Conservation (phyloP, 257 asterid genomes). For the Echium plantagineum region DNA sequence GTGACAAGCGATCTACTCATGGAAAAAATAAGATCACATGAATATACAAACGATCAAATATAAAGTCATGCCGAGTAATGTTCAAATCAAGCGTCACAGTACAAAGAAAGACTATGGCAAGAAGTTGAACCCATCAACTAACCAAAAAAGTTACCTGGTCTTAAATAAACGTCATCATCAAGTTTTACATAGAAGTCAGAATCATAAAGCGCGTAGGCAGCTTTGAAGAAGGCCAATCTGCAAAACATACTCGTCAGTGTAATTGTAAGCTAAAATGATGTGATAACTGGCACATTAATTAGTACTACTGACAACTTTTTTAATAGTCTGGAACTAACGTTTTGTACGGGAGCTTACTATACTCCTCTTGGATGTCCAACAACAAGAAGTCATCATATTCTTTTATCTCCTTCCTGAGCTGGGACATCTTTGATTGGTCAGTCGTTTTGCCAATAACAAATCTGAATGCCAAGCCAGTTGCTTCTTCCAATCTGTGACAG, state of each 20-base stretch:
- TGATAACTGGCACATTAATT: background rate
- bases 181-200: slow-evolving; percentile 95
- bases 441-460: slow-evolving; percentile 78
- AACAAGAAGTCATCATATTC: slow-evolving; percentile 82
- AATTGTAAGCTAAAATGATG: slow-evolving; percentile 7
- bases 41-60: background rate
- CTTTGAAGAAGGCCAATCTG: slow-evolving; percentile 95
- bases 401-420: slow-evolving; percentile 68
- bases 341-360: slow-evolving; percentile 97
- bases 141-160: slow-evolving; percentile 58
- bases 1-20: slow-evolving; percentile 70
- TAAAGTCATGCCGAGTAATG: background rate
- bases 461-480: slow-evolving; percentile 91
- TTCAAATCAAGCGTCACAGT: background rate
- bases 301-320: background rate
- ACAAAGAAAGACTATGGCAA: background rate
- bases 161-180: slow-evolving; percentile 88
- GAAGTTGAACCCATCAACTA: background rate
- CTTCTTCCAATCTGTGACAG: slow-evolving; percentile 83
- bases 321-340: slow-evolving; percentile 60
- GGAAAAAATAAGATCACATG: slow-evolving; percentile 3
- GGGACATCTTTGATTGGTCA: slow-evolving; percentile 73
- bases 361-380: slow-evolving; percentile 93
- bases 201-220: slow-evolving; percentile 88
- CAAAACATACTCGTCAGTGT: slow-evolving; percentile 20